Evolutionary conservation across 352 stramenopile genomes (phyloP).

Genomic region (Pythium aristosporum): DNA sequence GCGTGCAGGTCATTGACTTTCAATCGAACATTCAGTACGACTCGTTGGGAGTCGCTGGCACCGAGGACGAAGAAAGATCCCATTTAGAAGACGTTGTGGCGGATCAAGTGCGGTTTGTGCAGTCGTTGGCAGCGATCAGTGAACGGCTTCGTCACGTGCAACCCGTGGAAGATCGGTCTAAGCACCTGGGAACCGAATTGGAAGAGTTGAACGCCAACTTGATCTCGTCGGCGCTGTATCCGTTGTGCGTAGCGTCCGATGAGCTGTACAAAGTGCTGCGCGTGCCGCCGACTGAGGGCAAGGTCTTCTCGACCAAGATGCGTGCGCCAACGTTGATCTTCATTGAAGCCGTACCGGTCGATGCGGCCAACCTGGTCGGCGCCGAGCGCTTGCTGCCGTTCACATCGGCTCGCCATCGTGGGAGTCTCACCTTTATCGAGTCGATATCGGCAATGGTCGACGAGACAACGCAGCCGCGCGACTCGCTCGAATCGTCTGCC

Average conservation of each 20-base stretch:
- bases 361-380: slow-evolving; percentile 36
- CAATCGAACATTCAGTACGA: slow-evolving; percentile 75
- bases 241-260: slow-evolving; percentile 68
- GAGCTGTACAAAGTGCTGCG: slow-evolving; percentile 72
- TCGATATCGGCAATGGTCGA: slow-evolving; percentile 36
- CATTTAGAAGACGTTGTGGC: slow-evolving; percentile 63
- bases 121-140: slow-evolving; percentile 69
- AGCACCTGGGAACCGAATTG: slow-evolving; percentile 49
- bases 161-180: slow-evolving; percentile 47
- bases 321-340: slow-evolving; percentile 77
- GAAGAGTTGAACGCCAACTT: slow-evolving; percentile 56
- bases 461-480: slow-evolving; percentile 25
- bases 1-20: slow-evolving; percentile 63
- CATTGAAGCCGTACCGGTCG: slow-evolving; percentile 64
- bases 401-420: slow-evolving; percentile 44
- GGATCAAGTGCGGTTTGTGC: slow-evolving; percentile 74
- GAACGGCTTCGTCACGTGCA: slow-evolving; percentile 68
- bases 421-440: slow-evolving; percentile 70
- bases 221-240: slow-evolving; percentile 62
- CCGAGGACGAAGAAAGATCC: slow-evolving; percentile 5
- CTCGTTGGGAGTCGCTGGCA: slow-evolving; percentile 40
- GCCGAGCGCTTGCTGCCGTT: slow-evolving; percentile 49
- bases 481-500: slow-evolving; percentile 32
- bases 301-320: slow-evolving; percentile 87
- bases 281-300: slow-evolving; percentile 71